These are phyloP conservation scores for Scheffersomyces titani DNA, from an alignment of 1,139 yeast genomes.

Conservation along the genomic window DNA sequence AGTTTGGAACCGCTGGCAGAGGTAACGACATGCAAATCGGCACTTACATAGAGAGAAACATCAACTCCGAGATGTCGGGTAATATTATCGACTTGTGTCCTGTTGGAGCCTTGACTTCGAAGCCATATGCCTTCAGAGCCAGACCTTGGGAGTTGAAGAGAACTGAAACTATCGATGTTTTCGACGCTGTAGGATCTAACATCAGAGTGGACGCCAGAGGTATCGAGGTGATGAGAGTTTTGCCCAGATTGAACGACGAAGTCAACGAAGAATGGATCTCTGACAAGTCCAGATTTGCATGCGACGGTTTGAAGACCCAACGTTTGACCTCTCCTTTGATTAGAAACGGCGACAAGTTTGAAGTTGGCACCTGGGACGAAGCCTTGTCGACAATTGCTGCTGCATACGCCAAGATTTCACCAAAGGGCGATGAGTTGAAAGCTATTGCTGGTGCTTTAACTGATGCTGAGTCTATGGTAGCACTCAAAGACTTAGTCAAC, in stretches of 20 bases:
- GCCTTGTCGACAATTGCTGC: slow-evolving; percentile 72
- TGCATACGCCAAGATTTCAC: slow-evolving; percentile 59
- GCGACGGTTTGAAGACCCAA: slow-evolving; percentile 85
- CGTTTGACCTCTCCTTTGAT: slow-evolving; percentile 81
- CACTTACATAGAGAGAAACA: slow-evolving; percentile 81
- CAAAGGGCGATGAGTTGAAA: slow-evolving; percentile 72
- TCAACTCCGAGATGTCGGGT: slow-evolving; percentile 85
- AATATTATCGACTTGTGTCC: slow-evolving; percentile 89
- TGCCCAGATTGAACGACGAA: slow-evolving; percentile 85
- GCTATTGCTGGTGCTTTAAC: slow-evolving; percentile 81
- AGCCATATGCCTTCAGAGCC: slow-evolving; percentile 88
- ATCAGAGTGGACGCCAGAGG: slow-evolving; percentile 88
- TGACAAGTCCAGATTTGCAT: slow-evolving; percentile 84
- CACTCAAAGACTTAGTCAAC: slow-evolving; percentile 78
- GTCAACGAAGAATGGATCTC: slow-evolving; percentile 92
- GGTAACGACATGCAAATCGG: slow-evolving; percentile 94
- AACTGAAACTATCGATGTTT: slow-evolving; percentile 84
- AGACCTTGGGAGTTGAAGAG: slow-evolving; percentile 94
- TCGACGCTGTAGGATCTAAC: slow-evolving; percentile 83
- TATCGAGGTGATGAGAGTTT: slow-evolving; percentile 82
- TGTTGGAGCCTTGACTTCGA: slow-evolving; percentile 88
- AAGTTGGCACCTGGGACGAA: slow-evolving; percentile 85
- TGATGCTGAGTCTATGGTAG: slow-evolving; percentile 82
- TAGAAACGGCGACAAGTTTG: slow-evolving; percentile 70
- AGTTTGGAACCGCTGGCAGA: slow-evolving; percentile 85